Conservation (phyloP, 2,329 filamentous ascomycete genomes). For the Colletotrichum viniferum region DNA sequence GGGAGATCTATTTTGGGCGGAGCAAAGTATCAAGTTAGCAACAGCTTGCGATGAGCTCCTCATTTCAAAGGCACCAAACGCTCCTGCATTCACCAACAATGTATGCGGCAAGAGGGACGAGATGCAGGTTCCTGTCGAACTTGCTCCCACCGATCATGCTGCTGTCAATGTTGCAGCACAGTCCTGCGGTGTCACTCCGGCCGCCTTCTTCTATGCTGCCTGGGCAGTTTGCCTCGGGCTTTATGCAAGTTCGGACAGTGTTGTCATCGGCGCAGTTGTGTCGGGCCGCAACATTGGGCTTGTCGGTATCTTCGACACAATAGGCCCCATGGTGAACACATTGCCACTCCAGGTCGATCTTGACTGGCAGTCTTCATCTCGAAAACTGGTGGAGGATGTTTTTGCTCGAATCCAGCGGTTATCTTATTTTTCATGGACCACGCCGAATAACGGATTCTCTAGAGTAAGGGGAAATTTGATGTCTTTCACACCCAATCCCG, state of each 20-base stretch:
- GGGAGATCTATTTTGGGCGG: neutral
- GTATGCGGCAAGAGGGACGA: neutral
- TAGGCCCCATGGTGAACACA: conserved; percentile 39
- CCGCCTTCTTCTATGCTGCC: conserved; percentile 32
- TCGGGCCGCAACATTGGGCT: conserved; percentile 38
- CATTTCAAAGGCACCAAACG: neutral
- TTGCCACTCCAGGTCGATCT: conserved; percentile 28
- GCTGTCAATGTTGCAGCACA: conserved; percentile 14
- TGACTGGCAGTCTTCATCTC: conserved; percentile 8
- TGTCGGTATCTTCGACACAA: conserved; percentile 26
- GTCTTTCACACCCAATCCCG: neutral
- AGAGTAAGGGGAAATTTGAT: neutral
- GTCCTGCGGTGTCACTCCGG: conserved; percentile 4
- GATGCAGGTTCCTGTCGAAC: neutral
- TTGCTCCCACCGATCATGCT: neutral
- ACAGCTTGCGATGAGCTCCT: neutral
- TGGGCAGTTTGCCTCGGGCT: conserved; percentile 37
- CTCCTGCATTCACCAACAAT: neutral
- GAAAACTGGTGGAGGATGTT: conserved; percentile 15
- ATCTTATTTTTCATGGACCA: conserved; percentile 20
- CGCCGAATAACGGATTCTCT: conserved; percentile 16
- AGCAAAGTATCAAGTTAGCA: neutral
- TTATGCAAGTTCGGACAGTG: conserved; percentile 32
- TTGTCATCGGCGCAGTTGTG: conserved; percentile 38
- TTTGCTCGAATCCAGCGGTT: conserved; percentile 2